phyloP scores from a whole-genome alignment of 345 rosid species.

The Sisymbrium altissimum region DNA sequence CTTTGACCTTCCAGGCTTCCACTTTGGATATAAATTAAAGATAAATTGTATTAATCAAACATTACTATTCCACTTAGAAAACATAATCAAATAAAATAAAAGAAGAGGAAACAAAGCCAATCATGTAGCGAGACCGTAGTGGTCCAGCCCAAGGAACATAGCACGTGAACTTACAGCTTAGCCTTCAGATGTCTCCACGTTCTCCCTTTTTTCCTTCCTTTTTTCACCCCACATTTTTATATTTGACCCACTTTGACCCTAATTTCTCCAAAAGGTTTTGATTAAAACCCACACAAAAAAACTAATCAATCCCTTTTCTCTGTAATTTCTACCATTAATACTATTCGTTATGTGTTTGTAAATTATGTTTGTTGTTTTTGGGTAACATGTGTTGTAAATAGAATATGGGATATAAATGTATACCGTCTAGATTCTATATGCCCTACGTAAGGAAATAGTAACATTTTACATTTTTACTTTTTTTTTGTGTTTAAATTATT shows the following conservation, averaged over 20 bases:
- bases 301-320: not conserved
- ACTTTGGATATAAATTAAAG: not conserved
- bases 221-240: slow-evolving; percentile 22
- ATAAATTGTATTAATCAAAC: not conserved
- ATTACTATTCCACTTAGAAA: not conserved
- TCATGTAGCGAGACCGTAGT: slow-evolving; percentile 28
- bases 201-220: not conserved
- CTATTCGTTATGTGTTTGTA: not conserved
- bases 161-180: slow-evolving; percentile 62
- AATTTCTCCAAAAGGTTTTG: not conserved
- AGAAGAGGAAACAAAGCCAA: slow-evolving; percentile 20
- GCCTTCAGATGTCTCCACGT: slow-evolving; percentile 41
- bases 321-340: not conserved
- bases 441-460: slow-evolving; percentile 2
- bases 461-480: not conserved
- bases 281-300: not conserved
- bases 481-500: not conserved
- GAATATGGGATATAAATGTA: not conserved
- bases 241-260: slow-evolving; percentile 28
- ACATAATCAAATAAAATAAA: not conserved
- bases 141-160: slow-evolving; percentile 52
- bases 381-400: not conserved
- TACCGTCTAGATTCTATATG: slow-evolving; percentile 16
- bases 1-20: slow-evolving; percentile 19
- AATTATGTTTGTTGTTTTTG: not conserved